Evolutionary conservation across 2,329 filamentous ascomycete species (phyloP), one percentile per base, ranked within the genome.

Genomic region (Phialophora verrucosa): DNA sequence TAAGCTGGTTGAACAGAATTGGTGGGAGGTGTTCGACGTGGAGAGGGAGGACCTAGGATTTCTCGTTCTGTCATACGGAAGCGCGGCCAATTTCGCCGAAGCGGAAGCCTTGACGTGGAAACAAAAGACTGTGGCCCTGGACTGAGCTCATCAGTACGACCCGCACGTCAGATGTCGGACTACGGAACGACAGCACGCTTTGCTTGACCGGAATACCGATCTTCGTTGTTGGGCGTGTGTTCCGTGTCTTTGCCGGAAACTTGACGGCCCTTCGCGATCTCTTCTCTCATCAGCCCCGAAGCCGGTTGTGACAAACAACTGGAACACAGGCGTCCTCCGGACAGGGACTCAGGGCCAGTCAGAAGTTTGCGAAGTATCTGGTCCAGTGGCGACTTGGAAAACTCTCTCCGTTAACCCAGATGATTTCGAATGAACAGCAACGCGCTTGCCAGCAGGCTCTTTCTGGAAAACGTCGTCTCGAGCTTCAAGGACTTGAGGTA

Each of bases 11-110:
- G 90, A 91, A 69, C 89, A 92, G 69, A 71, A 72, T 42, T 99
- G 95, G 95, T 99, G 95, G 95, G 93, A 97, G 78, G 92, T 98
- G 0, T 98, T 98, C 77, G 95, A 99, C 78, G 91, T 95, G 7
- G 93, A 97, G 74, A 85, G 95, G 59, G 95, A 99, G 81, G 93
- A 97, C 76, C 83, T 99, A 42, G 95, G 95, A 0, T 98, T 98
- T 73, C 79, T 98, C 65, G 93, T 96, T 3, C 91, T 97, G 11
- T 93, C 85, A 0, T 87, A 97, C 85, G 83, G 88, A 68, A 97
- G 93, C 73, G 81, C 96, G 62, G 88, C 90, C 69, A 88, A 87
- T 0, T 92, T 90, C 79, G 87, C 88, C 62, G 79, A 78, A 66
- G 83, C 83, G 50, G 88, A 91, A 74, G 84, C 78, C 73, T 82